A percentile compares a stretch with the other conserved stretches of the same genome.
Evolutionary conservation across 345 rosid species (phyloP).

Genomic region (Brassica rapa): DNA sequence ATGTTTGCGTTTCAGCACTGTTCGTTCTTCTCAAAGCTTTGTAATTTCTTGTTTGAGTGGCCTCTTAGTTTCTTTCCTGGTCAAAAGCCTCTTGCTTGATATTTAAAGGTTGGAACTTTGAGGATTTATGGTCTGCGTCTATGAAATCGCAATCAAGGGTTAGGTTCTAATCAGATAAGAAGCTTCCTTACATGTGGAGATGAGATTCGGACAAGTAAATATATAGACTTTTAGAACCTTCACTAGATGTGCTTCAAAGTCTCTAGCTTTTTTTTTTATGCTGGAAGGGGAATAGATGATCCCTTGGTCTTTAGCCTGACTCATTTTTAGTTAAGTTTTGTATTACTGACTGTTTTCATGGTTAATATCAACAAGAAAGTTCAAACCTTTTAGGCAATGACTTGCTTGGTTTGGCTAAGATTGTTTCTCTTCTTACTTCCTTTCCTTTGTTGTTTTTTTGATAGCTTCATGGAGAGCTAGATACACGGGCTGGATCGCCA

Average conservation of each 20-base stretch:
- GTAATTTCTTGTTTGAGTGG: background rate
- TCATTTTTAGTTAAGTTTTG: background rate
- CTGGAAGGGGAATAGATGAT: background rate
- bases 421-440: conserved; percentile 14
- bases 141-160: background rate
- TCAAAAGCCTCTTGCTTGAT: background rate
- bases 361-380: conserved; percentile 2
- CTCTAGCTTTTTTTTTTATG: background rate
- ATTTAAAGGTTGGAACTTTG: background rate
- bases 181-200: background rate
- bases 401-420: conserved; percentile 5
- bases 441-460: conserved; percentile 2
- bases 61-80: background rate
- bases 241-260: background rate
- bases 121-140: background rate
- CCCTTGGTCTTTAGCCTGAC: background rate
- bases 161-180: background rate
- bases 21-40: background rate
- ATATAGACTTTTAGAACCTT: conserved; percentile 3
- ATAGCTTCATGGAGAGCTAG: conserved; percentile 88
- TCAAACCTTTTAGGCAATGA: background rate
- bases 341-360: background rate
- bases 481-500: conserved; percentile 69
- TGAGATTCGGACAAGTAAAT: background rate
- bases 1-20: background rate